A percentile compares a stretch with the other conserved stretches of the same genome.
Evolutionary conservation across 208 protist species (phyloP).

Genomic region (Trichomonas gallinae): DNA sequence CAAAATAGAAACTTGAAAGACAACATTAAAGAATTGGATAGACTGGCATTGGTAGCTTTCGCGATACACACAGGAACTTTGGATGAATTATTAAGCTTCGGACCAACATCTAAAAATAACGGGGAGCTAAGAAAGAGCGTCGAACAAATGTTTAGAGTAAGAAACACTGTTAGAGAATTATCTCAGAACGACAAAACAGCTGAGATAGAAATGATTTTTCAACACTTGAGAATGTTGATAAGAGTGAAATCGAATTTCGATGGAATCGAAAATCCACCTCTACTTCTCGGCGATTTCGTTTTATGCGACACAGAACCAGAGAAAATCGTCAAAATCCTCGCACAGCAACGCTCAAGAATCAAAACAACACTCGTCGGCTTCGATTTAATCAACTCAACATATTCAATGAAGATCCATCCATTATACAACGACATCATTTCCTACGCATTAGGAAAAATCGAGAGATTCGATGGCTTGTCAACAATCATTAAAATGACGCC

Average conservation of each 20-base stretch:
- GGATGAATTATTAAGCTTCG: background rate
- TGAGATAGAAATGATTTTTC: background rate
- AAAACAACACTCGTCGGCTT: background rate
- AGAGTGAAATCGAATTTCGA: background rate
- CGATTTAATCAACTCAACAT: background rate
- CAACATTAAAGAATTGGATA: background rate
- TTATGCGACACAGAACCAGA: background rate
- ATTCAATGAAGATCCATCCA: background rate
- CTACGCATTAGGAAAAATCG: background rate
- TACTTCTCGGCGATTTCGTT: background rate
- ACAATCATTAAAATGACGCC: background rate
- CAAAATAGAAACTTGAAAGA: background rate
- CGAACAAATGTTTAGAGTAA: background rate
- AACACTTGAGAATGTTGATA: background rate
- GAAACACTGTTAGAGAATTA: background rate
- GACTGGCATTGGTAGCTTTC: background rate
- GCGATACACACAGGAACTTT: too few species aligned
- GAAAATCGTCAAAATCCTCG: background rate
- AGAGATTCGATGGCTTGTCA: background rate
- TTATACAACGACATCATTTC: background rate
- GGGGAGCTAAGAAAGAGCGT: background rate
- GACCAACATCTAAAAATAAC: too few species aligned
- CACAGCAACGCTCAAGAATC: background rate
- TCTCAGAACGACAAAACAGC: background rate
- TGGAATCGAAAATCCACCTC: background rate